Evolutionary conservation across 352 stramenopile species (phyloP), one percentile per base, ranked within the genome.

Genomic region (Phytophthora sojae): DNA sequence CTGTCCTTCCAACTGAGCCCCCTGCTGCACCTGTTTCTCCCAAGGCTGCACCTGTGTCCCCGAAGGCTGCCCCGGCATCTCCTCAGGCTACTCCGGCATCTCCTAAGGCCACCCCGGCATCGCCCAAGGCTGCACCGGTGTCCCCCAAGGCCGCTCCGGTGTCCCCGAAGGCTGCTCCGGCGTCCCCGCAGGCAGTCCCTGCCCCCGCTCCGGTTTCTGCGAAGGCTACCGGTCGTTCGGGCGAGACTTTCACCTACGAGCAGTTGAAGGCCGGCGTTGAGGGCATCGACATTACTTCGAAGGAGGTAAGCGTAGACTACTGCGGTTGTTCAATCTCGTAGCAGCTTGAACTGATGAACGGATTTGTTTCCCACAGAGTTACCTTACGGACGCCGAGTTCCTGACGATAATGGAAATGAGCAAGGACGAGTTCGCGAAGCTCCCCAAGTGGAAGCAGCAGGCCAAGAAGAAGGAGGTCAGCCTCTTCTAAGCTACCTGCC

Each of bases 371-470:
- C 32, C 12, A 32, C 44, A 80, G 73, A 64, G 15, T 21, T 97
- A 97, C 63, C 73, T 97, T 45, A 82, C 76, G 55, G 90, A 96
- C 58, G 86, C 72, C 30, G 89, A 96, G 52, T 97, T 97, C 68
- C 9, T 73, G 26, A 81, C 80, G 21, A 65, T 97, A 19, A 88
- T 97, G 79, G 79, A 79, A 39, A 58, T 81, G 61, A 86, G 53
- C 68, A 90, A 79, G 75, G 68, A 57, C 52, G 89, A 94, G 49
- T 97, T 89, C 51, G 57, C 53, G 6, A 76, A 76, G 5, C 71
- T 95, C 17, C 83, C 90, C 42, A 95, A 96, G 76, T 97, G 91
- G 91, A 92, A 93, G 79, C 83, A 93, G 72, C 83, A 94, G 61
- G 80, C 81, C 39, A 92, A 93, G 78, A 97, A 97, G 85, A 96